These are phyloP conservation scores for Halophytophthora polymorphica DNA, from an alignment of 352 stramenopile genomes.

Conservation along the genomic window DNA sequence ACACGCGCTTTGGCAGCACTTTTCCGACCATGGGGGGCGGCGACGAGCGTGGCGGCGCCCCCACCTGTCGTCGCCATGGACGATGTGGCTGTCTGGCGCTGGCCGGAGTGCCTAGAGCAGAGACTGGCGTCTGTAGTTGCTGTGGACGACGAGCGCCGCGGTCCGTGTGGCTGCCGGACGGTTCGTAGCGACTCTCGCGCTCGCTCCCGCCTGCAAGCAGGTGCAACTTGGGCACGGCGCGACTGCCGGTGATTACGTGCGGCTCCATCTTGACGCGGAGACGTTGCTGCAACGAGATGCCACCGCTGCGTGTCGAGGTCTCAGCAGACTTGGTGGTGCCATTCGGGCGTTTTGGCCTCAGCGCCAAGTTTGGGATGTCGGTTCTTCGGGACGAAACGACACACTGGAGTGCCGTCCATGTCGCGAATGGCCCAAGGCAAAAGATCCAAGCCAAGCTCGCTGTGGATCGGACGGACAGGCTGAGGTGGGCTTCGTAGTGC, in stretches of 20 bases:
- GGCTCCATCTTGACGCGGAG: constrained; percentile 23
- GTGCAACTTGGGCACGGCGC: constrained; percentile 28
- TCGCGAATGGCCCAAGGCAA: too few species aligned
- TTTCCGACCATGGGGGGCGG: constrained; percentile 8
- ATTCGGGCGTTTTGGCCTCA: too few species aligned
- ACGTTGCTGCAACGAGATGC: not conserved
- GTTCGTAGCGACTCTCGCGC: constrained; percentile 1
- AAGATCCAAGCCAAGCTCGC: too few species aligned
- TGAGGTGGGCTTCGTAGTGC: too few species aligned
- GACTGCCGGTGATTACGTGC: constrained; percentile 9
- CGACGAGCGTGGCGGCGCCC: not conserved
- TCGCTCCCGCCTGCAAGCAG: constrained; percentile 4
- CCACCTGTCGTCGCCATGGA: constrained; percentile 4
- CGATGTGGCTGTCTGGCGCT: constrained; percentile 18
- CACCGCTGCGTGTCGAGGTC: constrained; percentile 8
- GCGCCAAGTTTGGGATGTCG: too few species aligned
- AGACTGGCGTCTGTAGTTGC: not conserved
- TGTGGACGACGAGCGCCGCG: not conserved
- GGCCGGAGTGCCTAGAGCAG: not conserved
- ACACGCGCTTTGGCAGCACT: constrained; percentile 27
- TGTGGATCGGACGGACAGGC: too few species aligned
- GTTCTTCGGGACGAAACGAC: too few species aligned
- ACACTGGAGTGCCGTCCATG: too few species aligned
- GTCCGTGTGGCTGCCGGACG: constrained; percentile 5
- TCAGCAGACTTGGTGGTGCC: too few species aligned